Percentiles rank a stretch among this genome's conserved stretches.
These are phyloP conservation scores for Chrysoporthe deuterocubensis DNA, from an alignment of 2,329 filamentous ascomycete genomes.

Conservation along the genomic window DNA sequence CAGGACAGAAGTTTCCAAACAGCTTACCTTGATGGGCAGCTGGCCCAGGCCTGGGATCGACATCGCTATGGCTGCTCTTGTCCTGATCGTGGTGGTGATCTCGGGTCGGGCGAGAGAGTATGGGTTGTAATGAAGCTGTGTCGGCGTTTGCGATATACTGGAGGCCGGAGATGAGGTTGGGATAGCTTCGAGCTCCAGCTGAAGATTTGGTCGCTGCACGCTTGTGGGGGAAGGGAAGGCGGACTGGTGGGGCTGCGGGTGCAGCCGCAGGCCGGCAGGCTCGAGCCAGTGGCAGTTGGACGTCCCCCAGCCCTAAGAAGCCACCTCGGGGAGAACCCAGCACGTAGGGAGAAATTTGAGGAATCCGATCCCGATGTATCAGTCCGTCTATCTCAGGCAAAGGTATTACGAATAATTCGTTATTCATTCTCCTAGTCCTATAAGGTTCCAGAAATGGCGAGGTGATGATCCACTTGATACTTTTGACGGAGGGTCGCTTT, in stretches of 20 bases:
- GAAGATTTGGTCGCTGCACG: not conserved
- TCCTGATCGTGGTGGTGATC: not conserved
- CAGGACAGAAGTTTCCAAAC: not conserved
- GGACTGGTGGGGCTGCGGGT: not conserved
- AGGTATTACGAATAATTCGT: no score
- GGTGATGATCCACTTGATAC: no score
- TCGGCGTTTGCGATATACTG: not conserved
- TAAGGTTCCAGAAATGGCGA: no score
- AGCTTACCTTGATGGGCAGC: slow-evolving; percentile 61
- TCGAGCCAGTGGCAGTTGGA: not conserved
- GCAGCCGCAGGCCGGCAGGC: not conserved
- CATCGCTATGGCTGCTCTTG: slow-evolving; percentile 48
- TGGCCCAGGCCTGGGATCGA: slow-evolving; percentile 77
- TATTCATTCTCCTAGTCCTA: no score
- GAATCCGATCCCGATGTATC: no score
- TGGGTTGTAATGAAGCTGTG: not conserved
- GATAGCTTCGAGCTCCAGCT: not conserved
- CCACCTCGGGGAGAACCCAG: no score
- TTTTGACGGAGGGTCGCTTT: no score
- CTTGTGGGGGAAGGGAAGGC: not conserved
- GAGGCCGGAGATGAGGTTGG: not conserved
- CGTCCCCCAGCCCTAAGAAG: no score
- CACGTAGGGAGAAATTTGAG: no score
- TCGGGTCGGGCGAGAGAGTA: no score
- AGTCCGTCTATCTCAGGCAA: no score